phyloP scores from a whole-genome alignment of 1,284 basidiomycete species.

The Ustilago hordei region DNA sequence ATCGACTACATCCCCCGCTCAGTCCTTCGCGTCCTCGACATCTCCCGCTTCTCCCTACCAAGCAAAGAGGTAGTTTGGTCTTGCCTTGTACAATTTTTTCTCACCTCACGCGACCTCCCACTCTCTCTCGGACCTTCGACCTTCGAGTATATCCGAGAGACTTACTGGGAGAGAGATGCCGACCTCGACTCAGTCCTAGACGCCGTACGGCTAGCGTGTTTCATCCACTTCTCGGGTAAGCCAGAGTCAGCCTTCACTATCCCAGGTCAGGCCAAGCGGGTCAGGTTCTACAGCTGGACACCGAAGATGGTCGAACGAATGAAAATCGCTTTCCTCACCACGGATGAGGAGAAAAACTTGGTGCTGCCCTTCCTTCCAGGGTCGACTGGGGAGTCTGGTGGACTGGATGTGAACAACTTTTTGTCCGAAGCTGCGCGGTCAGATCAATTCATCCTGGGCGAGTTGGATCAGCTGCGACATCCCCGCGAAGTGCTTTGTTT shows the following conservation, averaged over 20 bases:
- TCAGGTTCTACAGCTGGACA: constrained; percentile 39
- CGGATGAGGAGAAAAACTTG: constrained; percentile 11
- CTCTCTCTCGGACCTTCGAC: constrained; percentile 53
- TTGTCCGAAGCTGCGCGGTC: constrained; percentile 27
- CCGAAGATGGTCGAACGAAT: constrained; percentile 42
- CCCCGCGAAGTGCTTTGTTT: constrained; percentile 38
- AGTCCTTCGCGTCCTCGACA: constrained; percentile 47
- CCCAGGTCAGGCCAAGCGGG: constrained; percentile 27
- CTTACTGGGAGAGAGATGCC: constrained; percentile 58
- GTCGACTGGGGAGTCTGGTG: neutral
- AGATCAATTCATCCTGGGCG: constrained; percentile 32
- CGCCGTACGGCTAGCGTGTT: constrained; percentile 45
- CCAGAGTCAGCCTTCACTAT: constrained; percentile 51
- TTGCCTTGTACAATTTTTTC: constrained; percentile 44
- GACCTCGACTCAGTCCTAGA: constrained; percentile 52
- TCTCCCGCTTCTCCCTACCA: constrained; percentile 46
- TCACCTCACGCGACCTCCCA: constrained; percentile 30
- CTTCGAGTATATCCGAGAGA: constrained; percentile 52
- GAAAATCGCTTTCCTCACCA: constrained; percentile 34
- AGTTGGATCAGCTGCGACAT: constrained; percentile 25
- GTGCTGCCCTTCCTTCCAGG: constrained; percentile 29
- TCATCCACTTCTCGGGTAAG: constrained; percentile 54
- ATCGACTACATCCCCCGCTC: constrained; percentile 48
- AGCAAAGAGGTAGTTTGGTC: constrained; percentile 57
- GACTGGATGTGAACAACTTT: constrained; percentile 24